Conservation (phyloP, 805 yeast genomes). For the Torulaspora gathmanii region DNA sequence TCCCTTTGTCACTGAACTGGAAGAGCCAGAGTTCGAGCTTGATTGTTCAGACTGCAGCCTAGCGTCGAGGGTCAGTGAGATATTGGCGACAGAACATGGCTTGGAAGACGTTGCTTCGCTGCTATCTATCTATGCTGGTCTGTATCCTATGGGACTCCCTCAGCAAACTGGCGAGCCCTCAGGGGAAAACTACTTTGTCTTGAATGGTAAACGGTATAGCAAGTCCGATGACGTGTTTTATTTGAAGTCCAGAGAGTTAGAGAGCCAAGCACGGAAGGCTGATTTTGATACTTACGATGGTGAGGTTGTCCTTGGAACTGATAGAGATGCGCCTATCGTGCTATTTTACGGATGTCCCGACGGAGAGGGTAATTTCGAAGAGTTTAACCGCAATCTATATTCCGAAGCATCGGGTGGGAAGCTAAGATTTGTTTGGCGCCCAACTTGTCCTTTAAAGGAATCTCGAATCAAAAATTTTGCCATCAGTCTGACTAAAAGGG, state of each 20-base stretch:
- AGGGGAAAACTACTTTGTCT: slow-evolving; percentile 20
- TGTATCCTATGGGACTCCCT: slow-evolving; percentile 22
- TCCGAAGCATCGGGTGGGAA: slow-evolving; percentile 59
- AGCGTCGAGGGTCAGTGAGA: not conserved
- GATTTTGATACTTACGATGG: slow-evolving; percentile 36
- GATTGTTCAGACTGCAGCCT: not conserved
- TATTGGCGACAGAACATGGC: slow-evolving; percentile 5
- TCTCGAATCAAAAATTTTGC: slow-evolving; percentile 32
- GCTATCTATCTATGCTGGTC: slow-evolving; percentile 15
- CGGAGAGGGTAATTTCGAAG: slow-evolving; percentile 42
- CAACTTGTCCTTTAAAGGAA: slow-evolving; percentile 37
- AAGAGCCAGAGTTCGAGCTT: slow-evolving; percentile 7
- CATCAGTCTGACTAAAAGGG: slow-evolving; percentile 23
- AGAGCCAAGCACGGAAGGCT: slow-evolving; percentile 18
- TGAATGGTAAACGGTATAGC: slow-evolving; percentile 43
- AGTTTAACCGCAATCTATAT: slow-evolving; percentile 54
- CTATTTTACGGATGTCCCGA: slow-evolving; percentile 65
- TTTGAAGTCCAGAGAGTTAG: slow-evolving; percentile 50
- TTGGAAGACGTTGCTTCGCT: slow-evolving; percentile 15
- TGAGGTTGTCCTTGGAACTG: slow-evolving; percentile 62
- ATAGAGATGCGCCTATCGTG: slow-evolving; percentile 47
- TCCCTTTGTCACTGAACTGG: slow-evolving; percentile 15
- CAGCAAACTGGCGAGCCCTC: not conserved
- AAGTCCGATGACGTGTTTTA: slow-evolving; percentile 75
- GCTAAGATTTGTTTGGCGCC: slow-evolving; percentile 70